Evolutionary conservation across 805 yeast species (phyloP).

Genomic region (Schizosaccharomyces japonicus): DNA sequence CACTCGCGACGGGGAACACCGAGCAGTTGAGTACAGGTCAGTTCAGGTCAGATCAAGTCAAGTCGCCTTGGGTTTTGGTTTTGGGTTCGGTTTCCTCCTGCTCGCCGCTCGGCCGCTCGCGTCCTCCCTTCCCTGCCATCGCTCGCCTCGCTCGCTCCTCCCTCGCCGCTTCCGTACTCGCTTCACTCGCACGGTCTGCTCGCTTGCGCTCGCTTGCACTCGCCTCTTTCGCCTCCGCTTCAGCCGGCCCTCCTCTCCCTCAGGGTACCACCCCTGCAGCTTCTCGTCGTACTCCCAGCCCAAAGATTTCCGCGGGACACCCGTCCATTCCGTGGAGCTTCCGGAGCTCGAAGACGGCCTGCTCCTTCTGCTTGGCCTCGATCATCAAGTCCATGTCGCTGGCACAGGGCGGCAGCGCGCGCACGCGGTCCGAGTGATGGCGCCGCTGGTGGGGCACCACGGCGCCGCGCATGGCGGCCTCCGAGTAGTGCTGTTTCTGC

Average conservation of each 20-base stretch:
- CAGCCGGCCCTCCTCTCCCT: conserved; percentile 16
- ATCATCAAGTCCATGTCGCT: conserved; percentile 4
- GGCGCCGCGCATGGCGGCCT: background rate
- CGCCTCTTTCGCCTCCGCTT: conserved; percentile 12
- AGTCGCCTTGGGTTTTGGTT: no score
- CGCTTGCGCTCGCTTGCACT: background rate
- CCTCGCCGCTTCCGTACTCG: no score
- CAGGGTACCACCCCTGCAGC: background rate
- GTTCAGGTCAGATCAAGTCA: no score
- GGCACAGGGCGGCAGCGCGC: conserved; percentile 2
- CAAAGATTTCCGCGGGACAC: background rate
- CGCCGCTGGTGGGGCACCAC: background rate
- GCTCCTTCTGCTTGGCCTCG: conserved; percentile 5
- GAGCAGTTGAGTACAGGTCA: no score
- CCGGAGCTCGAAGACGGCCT: conserved; percentile 4
- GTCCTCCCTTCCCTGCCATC: no score
- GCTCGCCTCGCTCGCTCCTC: no score
- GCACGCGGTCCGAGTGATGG: conserved; percentile 3
- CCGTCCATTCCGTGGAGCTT: background rate
- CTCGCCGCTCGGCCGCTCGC: no score
- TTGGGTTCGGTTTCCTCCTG: no score
- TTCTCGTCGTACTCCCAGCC: background rate
- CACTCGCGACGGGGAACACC: no score
- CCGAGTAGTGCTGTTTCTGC: conserved; percentile 5
- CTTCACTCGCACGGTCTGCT: background rate